Evolutionary conservation across 257 asterid species (phyloP).

Genomic region (Solanum appendiculatum): DNA sequence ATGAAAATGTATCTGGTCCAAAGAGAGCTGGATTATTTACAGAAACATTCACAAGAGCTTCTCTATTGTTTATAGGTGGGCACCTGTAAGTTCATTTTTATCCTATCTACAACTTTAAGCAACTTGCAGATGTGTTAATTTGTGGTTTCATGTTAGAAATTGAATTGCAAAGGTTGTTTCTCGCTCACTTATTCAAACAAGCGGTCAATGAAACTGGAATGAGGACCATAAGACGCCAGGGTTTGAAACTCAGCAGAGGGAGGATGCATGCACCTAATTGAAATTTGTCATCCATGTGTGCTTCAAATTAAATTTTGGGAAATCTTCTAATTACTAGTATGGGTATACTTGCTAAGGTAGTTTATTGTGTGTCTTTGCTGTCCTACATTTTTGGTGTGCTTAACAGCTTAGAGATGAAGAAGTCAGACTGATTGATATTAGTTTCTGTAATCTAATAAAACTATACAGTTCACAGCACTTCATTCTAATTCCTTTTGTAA

Average conservation of each 20-base stretch:
- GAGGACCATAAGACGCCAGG: neutral
- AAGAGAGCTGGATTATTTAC: too few relatives aligned
- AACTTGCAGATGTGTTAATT: neutral
- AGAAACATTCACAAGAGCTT: too few relatives aligned
- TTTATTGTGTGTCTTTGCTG: neutral
- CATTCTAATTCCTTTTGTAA: neutral
- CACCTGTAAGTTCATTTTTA: constrained; percentile 56
- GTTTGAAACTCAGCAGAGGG: neutral
- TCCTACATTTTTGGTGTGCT: neutral
- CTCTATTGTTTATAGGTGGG: constrained; percentile 88
- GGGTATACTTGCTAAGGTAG: neutral
- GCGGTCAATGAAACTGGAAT: neutral
- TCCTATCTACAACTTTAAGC: neutral
- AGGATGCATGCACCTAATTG: neutral
- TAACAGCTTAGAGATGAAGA: neutral
- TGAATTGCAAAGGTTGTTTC: neutral
- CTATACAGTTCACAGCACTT: neutral
- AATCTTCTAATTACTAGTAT: neutral
- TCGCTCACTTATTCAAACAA: neutral
- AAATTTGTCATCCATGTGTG: neutral
- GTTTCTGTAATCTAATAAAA: neutral
- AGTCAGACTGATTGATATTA: neutral
- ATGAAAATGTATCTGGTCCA: too few relatives aligned
- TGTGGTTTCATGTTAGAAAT: neutral
- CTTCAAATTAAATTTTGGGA: neutral